Evolutionary conservation across 257 asterid genomes (phyloP), one percentile per base, ranked within the genome.

Genomic region (Osmanthus fragrans): DNA sequence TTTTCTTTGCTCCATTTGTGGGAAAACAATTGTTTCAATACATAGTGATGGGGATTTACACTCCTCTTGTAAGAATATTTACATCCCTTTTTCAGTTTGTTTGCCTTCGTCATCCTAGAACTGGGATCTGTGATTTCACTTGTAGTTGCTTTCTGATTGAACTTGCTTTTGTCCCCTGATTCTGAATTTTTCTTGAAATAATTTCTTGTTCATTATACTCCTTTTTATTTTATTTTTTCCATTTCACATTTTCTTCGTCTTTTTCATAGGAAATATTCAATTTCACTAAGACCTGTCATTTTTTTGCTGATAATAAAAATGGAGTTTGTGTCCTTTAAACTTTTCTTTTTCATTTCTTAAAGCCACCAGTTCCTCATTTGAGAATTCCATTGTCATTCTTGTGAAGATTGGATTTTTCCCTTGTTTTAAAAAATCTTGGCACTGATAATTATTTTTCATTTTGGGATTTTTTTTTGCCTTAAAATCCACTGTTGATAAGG

Each of bases 1-100:
- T 96, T 6, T 96, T 96, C 96, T 96, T 96, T 88, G 97, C 98
- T 1, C 99, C 99, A 75, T 96, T 96, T 88, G 95, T 93, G 86
- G 99, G 98, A 69, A 92, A 65, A 74, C 88, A 89, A 79, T 74
- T 89, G 88, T 87, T 87, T 88, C 98, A 96, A 80, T 88, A 90
- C 88, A 85, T 90, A 70, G 90, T 76, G 18, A 92, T 92, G 87
- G 98, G 97, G 86, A 81, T 96, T 77, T 96, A 96, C 84, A 96
- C 99, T 73, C 98, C 99, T 85, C 98, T 96, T 79, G 99, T 96
- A 80, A 92, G 97, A 77, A 64, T n/a, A 9, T 25, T 32, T 85
- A 70, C 80, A 84, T 79, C 71, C 66, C 80, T 70, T 65, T 40
- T 40, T 66, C 60, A 39, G 21, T 73, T 70, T 16, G 32, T 36